Percentiles rank a stretch among this genome's conserved stretches.
These are phyloP conservation scores for Scenedesmus sp. DNA, from an alignment of 163 green algal species.

Conservation along the genomic window DNA sequence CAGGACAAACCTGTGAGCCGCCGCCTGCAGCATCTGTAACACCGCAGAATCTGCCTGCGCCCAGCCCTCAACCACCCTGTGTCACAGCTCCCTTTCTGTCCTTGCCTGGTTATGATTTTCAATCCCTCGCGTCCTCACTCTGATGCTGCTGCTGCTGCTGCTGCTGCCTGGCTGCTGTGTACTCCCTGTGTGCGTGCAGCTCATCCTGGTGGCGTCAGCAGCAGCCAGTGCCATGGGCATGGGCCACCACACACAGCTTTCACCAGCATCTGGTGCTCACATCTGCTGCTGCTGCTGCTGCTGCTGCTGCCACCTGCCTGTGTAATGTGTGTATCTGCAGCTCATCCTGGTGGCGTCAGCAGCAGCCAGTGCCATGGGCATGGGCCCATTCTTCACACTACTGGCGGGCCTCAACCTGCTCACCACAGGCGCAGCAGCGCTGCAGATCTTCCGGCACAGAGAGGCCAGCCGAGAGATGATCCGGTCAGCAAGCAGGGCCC, in stretches of 20 bases:
- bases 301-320: background rate
- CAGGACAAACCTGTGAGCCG: no score
- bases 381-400: constrained; percentile 26
- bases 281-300: background rate
- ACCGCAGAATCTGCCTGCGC: no score
- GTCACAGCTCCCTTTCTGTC: no score
- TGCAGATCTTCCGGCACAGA: constrained; percentile 10
- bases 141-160: background rate
- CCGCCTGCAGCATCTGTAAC: no score
- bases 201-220: constrained; percentile 27
- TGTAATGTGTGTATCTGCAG: background rate
- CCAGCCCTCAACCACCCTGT: no score
- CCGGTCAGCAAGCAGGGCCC: background rate
- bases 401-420: constrained; percentile 24
- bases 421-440: background rate
- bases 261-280: no score
- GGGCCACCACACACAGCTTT: background rate
- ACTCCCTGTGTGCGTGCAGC: background rate
- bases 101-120: no score
- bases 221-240: constrained; percentile 11
- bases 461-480: background rate
- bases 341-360: constrained; percentile 30
- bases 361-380: constrained; percentile 4
- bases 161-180: background rate
- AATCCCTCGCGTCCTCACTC: no score